Percentiles rank a stretch among this genome's conserved stretches.
Evolutionary conservation across 1,284 basidiomycete genomes (phyloP).

Genomic region (Sphagnurus paluster): DNA sequence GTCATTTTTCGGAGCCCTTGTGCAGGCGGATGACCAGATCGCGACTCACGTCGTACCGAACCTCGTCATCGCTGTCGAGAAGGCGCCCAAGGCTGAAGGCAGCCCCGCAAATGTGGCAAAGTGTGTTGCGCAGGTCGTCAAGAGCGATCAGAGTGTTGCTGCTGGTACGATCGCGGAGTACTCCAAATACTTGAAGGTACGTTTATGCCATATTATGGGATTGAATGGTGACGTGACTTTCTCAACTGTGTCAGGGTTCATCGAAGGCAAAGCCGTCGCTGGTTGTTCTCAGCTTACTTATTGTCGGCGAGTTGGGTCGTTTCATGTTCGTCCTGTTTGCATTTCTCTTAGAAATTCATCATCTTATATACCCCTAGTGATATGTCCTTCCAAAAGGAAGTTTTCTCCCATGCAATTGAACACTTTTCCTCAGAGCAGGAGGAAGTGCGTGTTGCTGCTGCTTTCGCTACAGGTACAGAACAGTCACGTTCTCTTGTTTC

Average conservation of each 20-base stretch:
- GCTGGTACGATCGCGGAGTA: constrained; percentile 83
- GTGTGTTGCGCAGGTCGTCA: constrained; percentile 81
- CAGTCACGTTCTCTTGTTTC: no score
- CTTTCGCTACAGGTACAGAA: constrained; percentile 83
- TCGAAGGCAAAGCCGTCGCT: constrained; percentile 68
- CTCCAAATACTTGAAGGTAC: constrained; percentile 73
- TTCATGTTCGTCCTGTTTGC: constrained; percentile 60
- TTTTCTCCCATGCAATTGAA: constrained; percentile 74
- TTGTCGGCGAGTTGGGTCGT: constrained; percentile 88
- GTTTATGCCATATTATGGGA: constrained; percentile 6
- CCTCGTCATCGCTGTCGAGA: constrained; percentile 63
- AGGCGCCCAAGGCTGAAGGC: constrained; percentile 51
- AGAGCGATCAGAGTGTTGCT: constrained; percentile 65
- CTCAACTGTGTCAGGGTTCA: constrained; percentile 40
- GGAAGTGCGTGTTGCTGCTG: constrained; percentile 84
- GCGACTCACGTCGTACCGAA: constrained; percentile 75
- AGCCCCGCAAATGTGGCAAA: constrained; percentile 75
- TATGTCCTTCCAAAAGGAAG: constrained; percentile 73
- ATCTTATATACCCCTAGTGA: constrained; percentile 53
- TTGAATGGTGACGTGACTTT: constrained; percentile 1
- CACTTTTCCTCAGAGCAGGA: constrained; percentile 79
- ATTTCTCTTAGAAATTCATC: constrained; percentile 1
- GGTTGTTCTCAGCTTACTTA: constrained; percentile 81
- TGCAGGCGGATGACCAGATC: constrained; percentile 81
- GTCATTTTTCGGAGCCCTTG: constrained; percentile 78